These are phyloP conservation scores for Aschersonia sp. DNA, from an alignment of 2,329 filamentous ascomycete genomes.

Conservation along the genomic window DNA sequence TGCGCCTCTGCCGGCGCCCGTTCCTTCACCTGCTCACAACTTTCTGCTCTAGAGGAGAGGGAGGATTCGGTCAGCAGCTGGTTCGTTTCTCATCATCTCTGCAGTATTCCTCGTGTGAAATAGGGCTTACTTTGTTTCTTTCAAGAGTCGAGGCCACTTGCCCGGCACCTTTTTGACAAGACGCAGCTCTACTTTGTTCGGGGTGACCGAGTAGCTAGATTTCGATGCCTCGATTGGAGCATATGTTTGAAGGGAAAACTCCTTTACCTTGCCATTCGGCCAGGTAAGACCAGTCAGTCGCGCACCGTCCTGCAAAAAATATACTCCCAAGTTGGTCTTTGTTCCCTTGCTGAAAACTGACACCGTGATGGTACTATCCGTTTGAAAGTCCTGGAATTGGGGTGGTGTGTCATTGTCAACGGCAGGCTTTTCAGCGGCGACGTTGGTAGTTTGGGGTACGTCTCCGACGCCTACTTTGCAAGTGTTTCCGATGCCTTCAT, in stretches of 20 bases:
- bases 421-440: constrained; percentile 5
- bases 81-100: not conserved
- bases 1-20: not conserved
- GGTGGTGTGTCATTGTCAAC: constrained; percentile 11
- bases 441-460: not conserved
- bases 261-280: constrained; percentile 39
- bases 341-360: constrained; percentile 28
- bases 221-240: constrained; percentile 44
- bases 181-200: constrained; percentile 67
- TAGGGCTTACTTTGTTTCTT: not conserved
- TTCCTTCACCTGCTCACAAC: not conserved
- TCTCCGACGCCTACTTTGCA: not conserved
- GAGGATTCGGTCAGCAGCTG: not conserved
- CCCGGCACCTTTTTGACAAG: constrained; percentile 53
- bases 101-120: not conserved
- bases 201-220: constrained; percentile 50
- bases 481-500: too few species aligned
- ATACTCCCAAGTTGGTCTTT: constrained; percentile 22
- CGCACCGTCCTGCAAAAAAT: constrained; percentile 14
- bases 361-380: constrained; percentile 16
- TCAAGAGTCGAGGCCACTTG: constrained; percentile 42
- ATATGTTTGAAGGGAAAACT: constrained; percentile 50
- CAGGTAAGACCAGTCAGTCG: constrained; percentile 15
- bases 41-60: not conserved
- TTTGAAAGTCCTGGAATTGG: constrained; percentile 22